A percentile compares a stretch with the other conserved stretches of the same genome.
These are phyloP conservation scores for Abrus precatorius DNA, from an alignment of 306 rosid species.

Conservation along the genomic window DNA sequence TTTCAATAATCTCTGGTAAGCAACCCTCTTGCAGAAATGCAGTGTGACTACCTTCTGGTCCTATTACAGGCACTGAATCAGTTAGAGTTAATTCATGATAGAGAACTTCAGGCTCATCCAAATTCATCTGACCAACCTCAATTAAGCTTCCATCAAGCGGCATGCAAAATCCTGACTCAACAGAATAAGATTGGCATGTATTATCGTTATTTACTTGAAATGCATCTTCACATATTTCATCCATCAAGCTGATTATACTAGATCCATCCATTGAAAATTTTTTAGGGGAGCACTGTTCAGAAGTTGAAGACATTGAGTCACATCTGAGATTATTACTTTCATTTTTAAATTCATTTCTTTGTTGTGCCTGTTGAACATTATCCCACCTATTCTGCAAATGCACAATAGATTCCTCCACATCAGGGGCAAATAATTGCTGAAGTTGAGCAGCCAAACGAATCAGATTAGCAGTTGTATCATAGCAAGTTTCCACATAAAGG, in stretches of 20 bases:
- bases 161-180: conserved; percentile 55
- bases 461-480: conserved; percentile 81
- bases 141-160: conserved; percentile 61
- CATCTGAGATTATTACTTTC: conserved; percentile 47
- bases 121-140: conserved; percentile 50
- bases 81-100: conserved; percentile 52
- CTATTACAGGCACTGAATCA: conserved; percentile 60
- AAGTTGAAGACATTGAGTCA: conserved; percentile 54
- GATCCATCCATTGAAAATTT: conserved; percentile 56
- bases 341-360: conserved; percentile 54
- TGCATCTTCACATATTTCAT: conserved; percentile 89
- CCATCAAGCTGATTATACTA: conserved; percentile 73
- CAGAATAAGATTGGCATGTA: conserved; percentile 51
- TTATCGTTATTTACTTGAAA: conserved; percentile 61
- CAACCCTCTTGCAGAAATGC: conserved; percentile 61
- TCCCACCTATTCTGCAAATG: conserved; percentile 98
- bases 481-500: conserved; percentile 79
- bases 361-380: conserved; percentile 78
- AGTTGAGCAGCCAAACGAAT: conserved; percentile 87
- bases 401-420: conserved; percentile 87
- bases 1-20: conserved; percentile 78
- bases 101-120: conserved; percentile 58
- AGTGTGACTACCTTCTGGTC: conserved; percentile 63
- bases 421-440: conserved; percentile 93
- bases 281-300: conserved; percentile 56